A percentile compares a stretch with the other conserved stretches of the same genome.
phyloP scores from a whole-genome alignment of 2,329 filamentous ascomycete species.

The Claviceps fusiformis region DNA sequence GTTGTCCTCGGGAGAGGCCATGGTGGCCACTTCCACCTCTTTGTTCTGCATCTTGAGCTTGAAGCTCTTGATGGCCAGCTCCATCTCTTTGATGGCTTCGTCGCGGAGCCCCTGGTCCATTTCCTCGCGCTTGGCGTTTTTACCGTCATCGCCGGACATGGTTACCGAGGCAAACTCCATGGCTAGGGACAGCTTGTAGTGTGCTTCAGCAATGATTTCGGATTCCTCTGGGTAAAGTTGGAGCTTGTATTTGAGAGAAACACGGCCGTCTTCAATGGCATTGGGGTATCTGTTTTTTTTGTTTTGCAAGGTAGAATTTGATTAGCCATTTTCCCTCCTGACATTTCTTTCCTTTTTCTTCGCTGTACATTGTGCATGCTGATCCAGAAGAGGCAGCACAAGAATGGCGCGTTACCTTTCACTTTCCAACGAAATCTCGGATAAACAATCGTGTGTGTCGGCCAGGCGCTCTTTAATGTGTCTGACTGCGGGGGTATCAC shows the following conservation, averaged over 20 bases:
- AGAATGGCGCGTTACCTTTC: slow-evolving; percentile 45
- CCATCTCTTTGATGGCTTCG: slow-evolving; percentile 58
- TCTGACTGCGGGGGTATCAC: slow-evolving; percentile 28
- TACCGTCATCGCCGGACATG: slow-evolving; percentile 35
- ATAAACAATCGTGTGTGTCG: slow-evolving; percentile 85
- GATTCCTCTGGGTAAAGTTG: slow-evolving; percentile 68
- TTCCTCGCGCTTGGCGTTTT: slow-evolving; percentile 30
- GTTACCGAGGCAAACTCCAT: slow-evolving; percentile 85
- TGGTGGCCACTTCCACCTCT: slow-evolving; percentile 49
- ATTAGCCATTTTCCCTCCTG: not conserved
- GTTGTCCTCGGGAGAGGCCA: slow-evolving; percentile 52
- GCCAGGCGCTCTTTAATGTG: slow-evolving; percentile 75
- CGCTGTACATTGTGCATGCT: not conserved
- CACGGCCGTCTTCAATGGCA: slow-evolving; percentile 72
- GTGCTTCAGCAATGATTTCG: slow-evolving; percentile 79
- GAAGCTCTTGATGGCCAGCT: slow-evolving; percentile 60
- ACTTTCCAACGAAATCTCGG: slow-evolving; percentile 94
- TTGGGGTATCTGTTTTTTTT: slow-evolving; percentile 49
- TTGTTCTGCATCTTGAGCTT: slow-evolving; percentile 57
- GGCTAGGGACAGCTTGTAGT: slow-evolving; percentile 91
- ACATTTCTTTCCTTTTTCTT: not conserved
- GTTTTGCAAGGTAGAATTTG: not conserved
- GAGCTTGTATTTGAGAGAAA: slow-evolving; percentile 65
- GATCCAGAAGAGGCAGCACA: not conserved
- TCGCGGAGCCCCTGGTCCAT: slow-evolving; percentile 58